These are phyloP conservation scores for Cunninghamia lanceolata DNA, from an alignment of 75 land plant species.

Conservation along the genomic window DNA sequence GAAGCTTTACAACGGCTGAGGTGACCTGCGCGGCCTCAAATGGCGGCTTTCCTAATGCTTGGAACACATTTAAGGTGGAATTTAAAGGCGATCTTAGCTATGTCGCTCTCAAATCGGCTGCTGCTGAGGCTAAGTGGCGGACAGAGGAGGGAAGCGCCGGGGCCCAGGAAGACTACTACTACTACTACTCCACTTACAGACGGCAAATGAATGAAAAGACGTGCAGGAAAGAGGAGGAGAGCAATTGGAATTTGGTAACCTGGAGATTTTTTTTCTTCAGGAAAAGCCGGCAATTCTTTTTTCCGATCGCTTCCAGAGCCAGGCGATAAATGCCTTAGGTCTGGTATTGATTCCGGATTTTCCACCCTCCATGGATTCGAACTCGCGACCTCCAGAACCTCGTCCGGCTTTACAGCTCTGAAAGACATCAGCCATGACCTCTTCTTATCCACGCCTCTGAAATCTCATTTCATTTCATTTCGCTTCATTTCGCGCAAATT, in stretches of 20 bases:
- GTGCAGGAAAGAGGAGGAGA: background rate
- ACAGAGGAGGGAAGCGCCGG: no score
- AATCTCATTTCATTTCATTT: background rate
- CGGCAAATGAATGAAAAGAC: background rate
- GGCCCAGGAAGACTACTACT: background rate
- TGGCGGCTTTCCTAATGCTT: background rate
- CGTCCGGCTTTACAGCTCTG: background rate
- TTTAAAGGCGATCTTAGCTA: background rate
- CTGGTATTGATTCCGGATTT: background rate
- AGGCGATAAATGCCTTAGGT: background rate
- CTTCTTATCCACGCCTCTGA: background rate
- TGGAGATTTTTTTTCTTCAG: background rate
- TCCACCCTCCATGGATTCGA: background rate
- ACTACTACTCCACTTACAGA: background rate
- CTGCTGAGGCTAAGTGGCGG: no score
- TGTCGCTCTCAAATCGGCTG: no score
- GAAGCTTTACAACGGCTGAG: background rate
- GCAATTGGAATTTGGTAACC: no score
- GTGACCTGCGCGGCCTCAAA: background rate
- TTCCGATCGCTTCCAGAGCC: background rate
- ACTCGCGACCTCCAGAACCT: background rate
- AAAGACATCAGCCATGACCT: no score
- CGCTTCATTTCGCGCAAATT: background rate
- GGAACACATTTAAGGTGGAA: background rate
- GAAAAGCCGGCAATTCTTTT: background rate